Base-by-base conservation (phyloP, 2,329 filamentous ascomycete genomes). In the Zopfia rhizophila region DNA sequence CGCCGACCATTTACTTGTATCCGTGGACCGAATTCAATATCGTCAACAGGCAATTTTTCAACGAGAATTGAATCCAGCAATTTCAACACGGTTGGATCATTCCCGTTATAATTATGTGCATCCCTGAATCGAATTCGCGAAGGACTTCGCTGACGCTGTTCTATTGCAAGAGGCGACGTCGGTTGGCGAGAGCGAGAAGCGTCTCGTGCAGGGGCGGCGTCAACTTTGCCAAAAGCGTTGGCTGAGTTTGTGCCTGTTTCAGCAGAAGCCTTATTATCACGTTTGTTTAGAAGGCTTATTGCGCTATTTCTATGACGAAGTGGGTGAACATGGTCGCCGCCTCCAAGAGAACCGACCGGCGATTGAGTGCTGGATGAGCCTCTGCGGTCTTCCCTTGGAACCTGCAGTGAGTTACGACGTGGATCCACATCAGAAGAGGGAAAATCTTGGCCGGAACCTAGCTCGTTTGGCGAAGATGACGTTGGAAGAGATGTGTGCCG, bases 101-200 rank as follows among this genome's bases (percentile, higher is more conserved):
- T 91, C 1, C 94, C 94, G 31, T 84, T 82, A 65, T 99, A 97
- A 3, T 89, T 91, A 72, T 97, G 93, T 28, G 85, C 86, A 3
- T 83, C 81, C 46, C 80, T 81, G 51, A 83, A 82, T 27, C 78
- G 80, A 11, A 74, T 70, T 3, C 68, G 69, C 3, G 72, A 57
- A 21, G 69, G 58, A 38, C 59, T 63, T 32, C 52, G 53, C 2
- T 56, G 58, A 13, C 69, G 66, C 8, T 69, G 61, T 11, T 69
- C 65, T 50, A 41, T 66, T 7, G 57, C 52, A 50, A 68, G 61
- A 14, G 64, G 67, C 10, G 62, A 69, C 16, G 53, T 51, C 21
- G 59, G 59, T 36, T 64, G 60, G 14, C 63, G 57, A 19, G 61
- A 59, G 13, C 60, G 57, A 37, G 65, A 69, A 11, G 51, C 51